Evolutionary conservation across 495 filamentous ascomycete species (phyloP), one percentile per base, ranked within the genome.

Genomic region (Penicillium longicatenatum): DNA sequence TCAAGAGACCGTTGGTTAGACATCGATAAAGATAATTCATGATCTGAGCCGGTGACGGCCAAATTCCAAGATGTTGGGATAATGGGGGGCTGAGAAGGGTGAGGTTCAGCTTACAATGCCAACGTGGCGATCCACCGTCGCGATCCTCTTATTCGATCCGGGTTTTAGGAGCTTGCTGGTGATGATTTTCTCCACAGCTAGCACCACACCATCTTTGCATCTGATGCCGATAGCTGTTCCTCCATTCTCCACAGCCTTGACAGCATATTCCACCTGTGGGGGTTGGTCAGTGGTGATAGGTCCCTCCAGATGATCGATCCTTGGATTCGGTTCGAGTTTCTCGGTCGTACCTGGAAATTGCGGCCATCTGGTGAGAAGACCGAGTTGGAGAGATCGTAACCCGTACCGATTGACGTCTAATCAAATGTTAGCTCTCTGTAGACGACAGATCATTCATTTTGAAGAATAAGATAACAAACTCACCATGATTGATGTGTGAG

Each of bases 341-440:
- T 16, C 4, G 24, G 7, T 8, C 24, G 41, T 74, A 88, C 86
- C 76, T 98, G 94, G 74, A 98, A 98, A 77, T 98, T 98, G 62
- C 94, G 88, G 73, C 94, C 94, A 80, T 98, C 94, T 55, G 94
- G 94, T 35, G 93, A 97, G 82, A 97, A 98, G 77, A 97, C 93
- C 66, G 95, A 98, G 83, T 98, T 98, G 66, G 90, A 89, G 70
- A 98, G 89, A 85, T 98, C 94, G 78, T 98, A 98, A 68, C 94
- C 94, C 66, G 94, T 98, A 71, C 94, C 94, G 86, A 98, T 98
- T 66, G 94, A 98, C 68, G 94, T 98, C 94, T 98, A 58, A 43
- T 29, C 37, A 24, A 17, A 11, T 46, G 43, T 57, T 56, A 37
- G 47, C 50, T 46, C 51, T 30, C 30, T 19, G 37, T 39, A 16